These are phyloP conservation scores for Dendryphion nanum DNA, from an alignment of 2,329 filamentous ascomycete genomes.

Conservation along the genomic window DNA sequence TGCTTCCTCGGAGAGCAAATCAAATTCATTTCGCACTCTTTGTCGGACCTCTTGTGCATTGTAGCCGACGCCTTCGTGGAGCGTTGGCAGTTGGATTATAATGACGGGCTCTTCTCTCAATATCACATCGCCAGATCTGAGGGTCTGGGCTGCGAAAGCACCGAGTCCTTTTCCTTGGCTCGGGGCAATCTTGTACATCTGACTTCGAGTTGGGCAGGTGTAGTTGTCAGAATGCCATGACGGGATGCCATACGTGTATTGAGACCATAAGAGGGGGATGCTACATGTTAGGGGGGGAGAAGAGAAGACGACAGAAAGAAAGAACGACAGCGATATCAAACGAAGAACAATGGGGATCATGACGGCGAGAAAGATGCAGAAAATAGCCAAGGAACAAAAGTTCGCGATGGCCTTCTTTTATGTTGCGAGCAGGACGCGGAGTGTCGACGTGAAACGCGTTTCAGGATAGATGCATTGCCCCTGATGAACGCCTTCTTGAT, in stretches of 20 bases:
- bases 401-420: no score
- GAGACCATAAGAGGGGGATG: slow-evolving; percentile 8
- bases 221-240: slow-evolving; percentile 15
- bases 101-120: slow-evolving; percentile 42
- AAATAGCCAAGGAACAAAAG: no score
- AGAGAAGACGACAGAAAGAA: neutral
- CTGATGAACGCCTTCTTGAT: no score
- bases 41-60: slow-evolving; percentile 20
- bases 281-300: neutral
- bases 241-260: slow-evolving; percentile 4
- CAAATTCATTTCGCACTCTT: slow-evolving; percentile 24
- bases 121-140: slow-evolving; percentile 40
- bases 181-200: slow-evolving; percentile 24
- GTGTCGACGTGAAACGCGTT: no score
- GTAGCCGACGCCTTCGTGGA: slow-evolving; percentile 26
- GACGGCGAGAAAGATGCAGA: no score
- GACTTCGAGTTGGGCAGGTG: slow-evolving; percentile 22
- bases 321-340: neutral
- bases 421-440: no score
- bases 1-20: slow-evolving; percentile 14
- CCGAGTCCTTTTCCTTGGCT: slow-evolving; percentile 45
- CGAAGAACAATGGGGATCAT: no score
- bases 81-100: slow-evolving; percentile 25
- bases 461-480: no score
- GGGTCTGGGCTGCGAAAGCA: slow-evolving; percentile 38